phyloP scores from a whole-genome alignment of 2,329 filamentous ascomycete species.

The Cladophialophora carrionii region DNA sequence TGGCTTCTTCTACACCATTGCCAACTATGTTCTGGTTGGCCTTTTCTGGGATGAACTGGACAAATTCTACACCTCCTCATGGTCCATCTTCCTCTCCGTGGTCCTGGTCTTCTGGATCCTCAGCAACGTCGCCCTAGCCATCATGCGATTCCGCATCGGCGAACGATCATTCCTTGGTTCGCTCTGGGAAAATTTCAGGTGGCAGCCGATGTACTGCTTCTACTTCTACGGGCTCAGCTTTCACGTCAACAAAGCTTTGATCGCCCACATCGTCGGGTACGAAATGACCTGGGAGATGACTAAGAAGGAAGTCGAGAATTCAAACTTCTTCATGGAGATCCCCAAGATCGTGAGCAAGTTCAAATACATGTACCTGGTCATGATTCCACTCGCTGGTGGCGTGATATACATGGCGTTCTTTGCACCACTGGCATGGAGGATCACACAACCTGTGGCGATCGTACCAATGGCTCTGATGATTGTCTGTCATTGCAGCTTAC shows the following conservation, averaged over 20 bases:
- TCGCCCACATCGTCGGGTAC: constrained; percentile 81
- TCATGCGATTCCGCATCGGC: constrained; percentile 65
- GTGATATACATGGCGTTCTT: constrained; percentile 41
- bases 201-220: constrained; percentile 67
- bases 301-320: constrained; percentile 72
- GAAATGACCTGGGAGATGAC: constrained; percentile 86
- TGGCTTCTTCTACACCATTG: constrained; percentile 64
- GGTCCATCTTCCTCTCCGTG: constrained; percentile 48
- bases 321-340: constrained; percentile 82
- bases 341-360: constrained; percentile 77
- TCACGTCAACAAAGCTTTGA: constrained; percentile 76
- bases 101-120: constrained; percentile 66
- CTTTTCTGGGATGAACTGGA: constrained; percentile 69
- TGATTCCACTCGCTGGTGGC: constrained; percentile 35
- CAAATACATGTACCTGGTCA: constrained; percentile 65
- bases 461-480: constrained; percentile 64
- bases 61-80: constrained; percentile 68
- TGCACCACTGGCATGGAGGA: constrained; percentile 47
- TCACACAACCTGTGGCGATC: constrained; percentile 64
- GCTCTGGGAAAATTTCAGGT: constrained; percentile 63
- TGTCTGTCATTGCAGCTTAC: constrained; percentile 27
- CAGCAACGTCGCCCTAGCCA: constrained; percentile 63
- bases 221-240: constrained; percentile 73
- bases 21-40: constrained; percentile 72
- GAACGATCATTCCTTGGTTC: constrained; percentile 56